Evolutionary conservation across 2,329 filamentous ascomycete species (phyloP).

Genomic region (Aspergillus cejpii): DNA sequence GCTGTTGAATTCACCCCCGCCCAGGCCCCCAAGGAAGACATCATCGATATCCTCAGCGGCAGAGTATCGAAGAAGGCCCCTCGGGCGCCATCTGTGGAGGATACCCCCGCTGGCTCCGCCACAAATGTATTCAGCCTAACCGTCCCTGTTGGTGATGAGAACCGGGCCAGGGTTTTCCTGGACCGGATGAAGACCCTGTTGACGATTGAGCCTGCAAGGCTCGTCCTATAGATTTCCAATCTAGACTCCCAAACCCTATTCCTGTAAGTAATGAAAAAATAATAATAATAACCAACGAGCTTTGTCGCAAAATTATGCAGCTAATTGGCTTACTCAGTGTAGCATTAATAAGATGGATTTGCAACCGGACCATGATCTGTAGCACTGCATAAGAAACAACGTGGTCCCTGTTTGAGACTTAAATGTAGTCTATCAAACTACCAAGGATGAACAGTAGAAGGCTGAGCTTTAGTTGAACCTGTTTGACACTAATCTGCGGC

Average conservation of each 20-base stretch:
- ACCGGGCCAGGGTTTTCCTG: conserved; percentile 72
- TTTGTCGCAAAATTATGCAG: not conserved
- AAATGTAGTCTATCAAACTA: too few relatives aligned
- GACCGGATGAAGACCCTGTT: conserved; percentile 78
- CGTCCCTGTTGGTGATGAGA: conserved; percentile 73
- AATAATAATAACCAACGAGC: not conserved
- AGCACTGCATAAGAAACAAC: not conserved
- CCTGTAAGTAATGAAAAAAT: not conserved
- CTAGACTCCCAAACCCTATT: not conserved
- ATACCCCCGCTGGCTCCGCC: conserved; percentile 44
- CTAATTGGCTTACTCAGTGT: not conserved
- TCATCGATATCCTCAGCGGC: conserved; percentile 72
- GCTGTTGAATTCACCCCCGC: conserved; percentile 28
- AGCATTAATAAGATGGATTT: not conserved
- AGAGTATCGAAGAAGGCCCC: conserved; percentile 34
- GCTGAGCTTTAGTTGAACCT: too few relatives aligned
- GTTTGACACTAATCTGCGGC: too few relatives aligned
- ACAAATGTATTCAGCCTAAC: conserved; percentile 75
- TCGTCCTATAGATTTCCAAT: conserved; percentile 49
- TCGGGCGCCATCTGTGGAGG: conserved; percentile 20
- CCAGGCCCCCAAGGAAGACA: conserved; percentile 55
- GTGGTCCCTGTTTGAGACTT: too few relatives aligned
- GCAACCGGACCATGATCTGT: not conserved
- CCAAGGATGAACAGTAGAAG: too few relatives aligned
- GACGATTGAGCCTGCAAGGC: conserved; percentile 68